Conservation (phyloP, 345 rosid species). For the Aethionema arabicum region DNA sequence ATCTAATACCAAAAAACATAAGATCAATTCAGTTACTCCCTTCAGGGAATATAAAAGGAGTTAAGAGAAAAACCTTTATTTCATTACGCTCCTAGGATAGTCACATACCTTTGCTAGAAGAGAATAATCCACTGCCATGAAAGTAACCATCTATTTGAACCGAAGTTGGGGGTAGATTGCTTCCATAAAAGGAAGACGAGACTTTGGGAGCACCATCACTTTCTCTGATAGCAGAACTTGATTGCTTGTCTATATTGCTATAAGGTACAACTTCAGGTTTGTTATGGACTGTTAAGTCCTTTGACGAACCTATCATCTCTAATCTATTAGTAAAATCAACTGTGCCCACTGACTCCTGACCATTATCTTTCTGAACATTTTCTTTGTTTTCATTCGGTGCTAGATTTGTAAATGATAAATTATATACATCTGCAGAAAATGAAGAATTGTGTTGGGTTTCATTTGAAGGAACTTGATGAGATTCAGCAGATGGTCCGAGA, state of each 20-base stretch:
- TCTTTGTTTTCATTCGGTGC: conserved; percentile 33
- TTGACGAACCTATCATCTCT: conserved; percentile 36
- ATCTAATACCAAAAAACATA: conserved; percentile 41
- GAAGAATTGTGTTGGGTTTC: conserved; percentile 30
- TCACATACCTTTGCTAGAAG: conserved; percentile 42
- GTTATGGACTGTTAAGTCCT: conserved; percentile 35
- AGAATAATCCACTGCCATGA: conserved; percentile 36
- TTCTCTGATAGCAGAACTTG: conserved; percentile 40
- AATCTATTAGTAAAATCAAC: conserved; percentile 35
- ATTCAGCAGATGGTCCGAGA: conserved; percentile 27
- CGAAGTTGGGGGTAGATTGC: conserved; percentile 34
- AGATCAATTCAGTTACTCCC: conserved; percentile 23
- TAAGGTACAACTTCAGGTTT: conserved; percentile 35
- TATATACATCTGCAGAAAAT: conserved; percentile 36
- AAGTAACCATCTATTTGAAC: conserved; percentile 33
- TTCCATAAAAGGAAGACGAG: conserved; percentile 37
- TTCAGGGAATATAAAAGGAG: conserved; percentile 18
- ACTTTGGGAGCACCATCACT: conserved; percentile 36
- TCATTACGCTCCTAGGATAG: conserved; percentile 24
- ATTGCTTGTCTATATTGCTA: conserved; percentile 34
- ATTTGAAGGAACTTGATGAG: conserved; percentile 35
- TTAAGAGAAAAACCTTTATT: conserved; percentile 13
- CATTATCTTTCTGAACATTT: conserved; percentile 37
- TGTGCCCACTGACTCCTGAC: conserved; percentile 36
- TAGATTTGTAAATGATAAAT: conserved; percentile 35